Base-by-base conservation (phyloP, 2,329 filamentous ascomycete genomes). In the Colletotrichum gloeosporioides region DNA sequence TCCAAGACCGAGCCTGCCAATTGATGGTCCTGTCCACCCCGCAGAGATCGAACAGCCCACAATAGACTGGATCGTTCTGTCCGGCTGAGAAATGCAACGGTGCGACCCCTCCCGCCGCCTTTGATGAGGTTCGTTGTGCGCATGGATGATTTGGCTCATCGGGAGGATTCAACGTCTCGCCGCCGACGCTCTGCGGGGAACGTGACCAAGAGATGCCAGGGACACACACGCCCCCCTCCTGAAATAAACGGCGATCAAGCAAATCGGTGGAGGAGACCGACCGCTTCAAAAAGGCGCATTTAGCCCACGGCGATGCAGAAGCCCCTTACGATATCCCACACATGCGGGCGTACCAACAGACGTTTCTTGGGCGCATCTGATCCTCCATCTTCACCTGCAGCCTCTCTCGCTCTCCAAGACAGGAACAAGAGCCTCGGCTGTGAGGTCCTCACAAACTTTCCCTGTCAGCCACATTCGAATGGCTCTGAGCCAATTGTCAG, bases 131-230 rank as follows among this genome's bases (percentile, higher is more conserved):
- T 65, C 71, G 25, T 55, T 55, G 64, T 36, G 34, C 15, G 64
- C 74, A 76, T 76, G 75, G 75, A 77, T 76, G 63, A 77, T 71
- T 77, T 75, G 72, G 72, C 71, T 76, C 65, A 36, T 70, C 75
- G 71, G 75, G 75, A 77, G 75, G 75, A 77, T 77, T 75, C 71
- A 71, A 71, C 75, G 67, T 70, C 67, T 75, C 73, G 72, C 39
- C 72, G 59, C 59, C 68, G 68, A 64, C 75, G 71, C 71, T 49
- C 36, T 55, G 36, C 67, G 64, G 59, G 29, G 66, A 63, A 49
- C 57, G 73, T 66, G 66, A 66, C 61, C 62, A 66, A 62, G 44
- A 71, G 18, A 61, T 59, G 36, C 29, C 71, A 75, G 15, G 57
- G n/a, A 55, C 57, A 76, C 69, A 32, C 69, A 32, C 44, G 44